phyloP scores from a whole-genome alignment of 306 rosid species.

The Lathyrus sativus region DNA sequence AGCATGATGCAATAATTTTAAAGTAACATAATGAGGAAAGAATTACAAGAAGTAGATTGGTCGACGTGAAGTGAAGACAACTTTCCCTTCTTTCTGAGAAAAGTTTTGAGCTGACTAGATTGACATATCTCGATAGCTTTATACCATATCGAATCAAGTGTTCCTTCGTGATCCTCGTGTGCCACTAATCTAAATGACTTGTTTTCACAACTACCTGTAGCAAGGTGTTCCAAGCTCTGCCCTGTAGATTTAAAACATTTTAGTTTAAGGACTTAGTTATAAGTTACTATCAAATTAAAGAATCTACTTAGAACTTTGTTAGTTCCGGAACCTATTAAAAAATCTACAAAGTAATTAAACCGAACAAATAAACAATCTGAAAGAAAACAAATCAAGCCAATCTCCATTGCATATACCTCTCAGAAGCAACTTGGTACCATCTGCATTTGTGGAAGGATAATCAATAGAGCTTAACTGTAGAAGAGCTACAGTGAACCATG shows the following conservation, averaged over 20 bases:
- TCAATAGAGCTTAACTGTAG: constrained; percentile 73
- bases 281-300: too few relatives aligned
- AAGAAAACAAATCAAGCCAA: constrained; percentile 20
- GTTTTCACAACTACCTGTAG: constrained; percentile 41
- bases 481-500: constrained; percentile 89
- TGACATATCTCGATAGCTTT: constrained; percentile 67
- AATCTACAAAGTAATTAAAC: too few relatives aligned
- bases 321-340: too few relatives aligned
- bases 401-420: constrained; percentile 48
- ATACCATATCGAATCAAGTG: constrained; percentile 74
- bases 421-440: constrained; percentile 50
- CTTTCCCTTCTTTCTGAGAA: constrained; percentile 77
- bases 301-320: too few relatives aligned
- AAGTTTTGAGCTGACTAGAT: constrained; percentile 60
- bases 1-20: constrained; percentile 1
- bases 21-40: background rate
- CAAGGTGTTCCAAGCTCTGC: constrained; percentile 47
- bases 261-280: too few relatives aligned
- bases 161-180: constrained; percentile 59
- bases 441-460: constrained; percentile 48
- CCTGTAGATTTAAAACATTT: constrained; percentile 27
- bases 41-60: constrained; percentile 45
- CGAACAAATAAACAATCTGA: background rate
- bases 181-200: constrained; percentile 43
- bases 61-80: constrained; percentile 61